Percentiles rank a stretch among this genome's conserved stretches.
Evolutionary conservation across 208 protist species (phyloP).

Genomic region (Trichomonas tenax): DNA sequence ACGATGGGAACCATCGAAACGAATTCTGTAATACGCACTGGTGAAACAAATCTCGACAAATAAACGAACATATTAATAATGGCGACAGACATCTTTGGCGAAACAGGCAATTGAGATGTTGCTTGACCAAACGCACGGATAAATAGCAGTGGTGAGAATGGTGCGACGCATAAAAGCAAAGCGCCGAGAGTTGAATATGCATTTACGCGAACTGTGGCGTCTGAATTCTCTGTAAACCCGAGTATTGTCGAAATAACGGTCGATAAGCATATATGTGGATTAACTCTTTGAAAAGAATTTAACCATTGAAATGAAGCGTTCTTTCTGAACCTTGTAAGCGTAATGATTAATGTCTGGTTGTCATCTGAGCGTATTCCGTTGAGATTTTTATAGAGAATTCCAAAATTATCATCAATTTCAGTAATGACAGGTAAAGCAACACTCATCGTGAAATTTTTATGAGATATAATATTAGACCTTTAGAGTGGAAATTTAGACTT

Average conservation of each 20-base stretch:
- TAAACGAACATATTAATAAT: slow-evolving; percentile 22
- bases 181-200: neutral
- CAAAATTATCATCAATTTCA: neutral
- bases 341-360: neutral
- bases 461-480: too few relatives aligned
- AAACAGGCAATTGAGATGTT: neutral
- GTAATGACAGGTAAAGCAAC: neutral
- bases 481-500: too few relatives aligned
- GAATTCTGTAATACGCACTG: neutral
- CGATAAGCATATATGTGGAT: neutral
- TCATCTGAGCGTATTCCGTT: neutral
- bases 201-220: neutral
- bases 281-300: neutral
- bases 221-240: neutral
- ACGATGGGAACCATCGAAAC: neutral
- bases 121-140: neutral
- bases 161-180: neutral
- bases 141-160: neutral
- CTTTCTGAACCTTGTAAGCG: neutral
- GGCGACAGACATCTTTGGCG: neutral
- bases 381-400: neutral
- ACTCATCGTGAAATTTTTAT: neutral
- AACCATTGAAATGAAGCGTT: neutral
- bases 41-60: neutral
- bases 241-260: neutral